These are phyloP conservation scores for Pleurotus tuber-regium DNA, from an alignment of 768 basidiomycete genomes.

Conservation along the genomic window DNA sequence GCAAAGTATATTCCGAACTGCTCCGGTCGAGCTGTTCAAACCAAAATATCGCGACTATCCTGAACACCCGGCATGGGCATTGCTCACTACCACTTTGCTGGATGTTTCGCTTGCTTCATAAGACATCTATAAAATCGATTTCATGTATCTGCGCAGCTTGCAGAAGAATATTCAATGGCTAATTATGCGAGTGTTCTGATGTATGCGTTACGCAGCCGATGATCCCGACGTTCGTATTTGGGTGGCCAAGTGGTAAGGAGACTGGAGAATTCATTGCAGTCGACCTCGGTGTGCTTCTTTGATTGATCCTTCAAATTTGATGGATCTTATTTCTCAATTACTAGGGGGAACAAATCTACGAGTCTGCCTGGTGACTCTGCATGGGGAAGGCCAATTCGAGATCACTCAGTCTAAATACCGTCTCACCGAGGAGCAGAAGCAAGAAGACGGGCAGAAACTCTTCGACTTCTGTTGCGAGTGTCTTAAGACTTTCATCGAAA, in stretches of 20 bases:
- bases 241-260: constrained; percentile 91
- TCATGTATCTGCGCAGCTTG: background rate
- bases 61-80: too few species aligned
- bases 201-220: constrained; percentile 57
- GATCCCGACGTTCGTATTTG: constrained; percentile 97
- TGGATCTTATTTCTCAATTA: constrained; percentile 8
- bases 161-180: background rate
- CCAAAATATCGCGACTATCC: too few species aligned
- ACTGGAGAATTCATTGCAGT: constrained; percentile 87
- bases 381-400: constrained; percentile 95
- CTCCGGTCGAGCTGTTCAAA: too few species aligned
- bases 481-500: constrained; percentile 82
- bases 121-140: too few species aligned
- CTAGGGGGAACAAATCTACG: constrained; percentile 95
- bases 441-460: constrained; percentile 91
- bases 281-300: constrained; percentile 64
- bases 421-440: constrained; percentile 96
- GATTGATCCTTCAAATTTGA: background rate
- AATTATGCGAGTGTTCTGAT: background rate
- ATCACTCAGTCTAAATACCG: constrained; percentile 98
- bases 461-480: constrained; percentile 99
- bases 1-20: too few species aligned
- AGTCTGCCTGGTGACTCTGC: constrained; percentile 91
- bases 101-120: too few species aligned
- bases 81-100: too few species aligned